phyloP scores from a whole-genome alignment of 2,329 filamentous ascomycete species.

The Colletotrichum siamense region DNA sequence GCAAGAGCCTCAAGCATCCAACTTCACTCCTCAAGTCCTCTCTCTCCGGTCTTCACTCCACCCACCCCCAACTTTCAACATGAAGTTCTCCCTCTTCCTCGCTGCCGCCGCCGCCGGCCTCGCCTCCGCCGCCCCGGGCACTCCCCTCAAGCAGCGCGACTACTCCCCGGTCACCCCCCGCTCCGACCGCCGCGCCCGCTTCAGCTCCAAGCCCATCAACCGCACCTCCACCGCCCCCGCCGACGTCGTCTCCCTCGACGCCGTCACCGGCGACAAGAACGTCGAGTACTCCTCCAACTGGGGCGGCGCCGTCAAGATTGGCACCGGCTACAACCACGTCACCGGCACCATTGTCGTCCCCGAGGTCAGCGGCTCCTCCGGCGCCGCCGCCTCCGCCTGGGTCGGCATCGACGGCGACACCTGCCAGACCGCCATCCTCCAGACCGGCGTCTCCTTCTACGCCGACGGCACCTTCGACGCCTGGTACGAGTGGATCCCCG shows the following conservation, averaged over 20 bases:
- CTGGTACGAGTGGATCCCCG: constrained; percentile 54
- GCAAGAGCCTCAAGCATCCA: not conserved
- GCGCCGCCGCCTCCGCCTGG: constrained; percentile 43
- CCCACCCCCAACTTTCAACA: not conserved
- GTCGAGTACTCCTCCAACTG: constrained; percentile 32
- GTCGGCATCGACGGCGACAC: constrained; percentile 55
- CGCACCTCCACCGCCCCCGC: not conserved
- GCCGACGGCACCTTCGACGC: constrained; percentile 40
- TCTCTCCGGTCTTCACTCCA: not conserved
- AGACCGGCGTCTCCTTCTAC: constrained; percentile 48
- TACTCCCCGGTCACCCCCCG: constrained; percentile 1
- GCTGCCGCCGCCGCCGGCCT: constrained; percentile 19
- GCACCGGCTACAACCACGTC: constrained; percentile 30
- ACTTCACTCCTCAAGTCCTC: not conserved
- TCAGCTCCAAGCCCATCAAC: constrained; percentile 22
- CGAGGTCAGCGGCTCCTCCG: constrained; percentile 22
- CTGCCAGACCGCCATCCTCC: constrained; percentile 43
- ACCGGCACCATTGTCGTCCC: constrained; percentile 34
- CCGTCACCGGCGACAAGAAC: not conserved
- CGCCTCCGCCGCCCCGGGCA: constrained; percentile 18
- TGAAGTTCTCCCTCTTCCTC: constrained; percentile 22
- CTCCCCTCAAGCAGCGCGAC: constrained; percentile 9
- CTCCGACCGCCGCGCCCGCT: not conserved
- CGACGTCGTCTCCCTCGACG: not conserved
- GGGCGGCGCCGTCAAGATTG: constrained; percentile 33